phyloP scores from a whole-genome alignment of 2,329 filamentous ascomycete genomes.

The Colletotrichum theobromicola region DNA sequence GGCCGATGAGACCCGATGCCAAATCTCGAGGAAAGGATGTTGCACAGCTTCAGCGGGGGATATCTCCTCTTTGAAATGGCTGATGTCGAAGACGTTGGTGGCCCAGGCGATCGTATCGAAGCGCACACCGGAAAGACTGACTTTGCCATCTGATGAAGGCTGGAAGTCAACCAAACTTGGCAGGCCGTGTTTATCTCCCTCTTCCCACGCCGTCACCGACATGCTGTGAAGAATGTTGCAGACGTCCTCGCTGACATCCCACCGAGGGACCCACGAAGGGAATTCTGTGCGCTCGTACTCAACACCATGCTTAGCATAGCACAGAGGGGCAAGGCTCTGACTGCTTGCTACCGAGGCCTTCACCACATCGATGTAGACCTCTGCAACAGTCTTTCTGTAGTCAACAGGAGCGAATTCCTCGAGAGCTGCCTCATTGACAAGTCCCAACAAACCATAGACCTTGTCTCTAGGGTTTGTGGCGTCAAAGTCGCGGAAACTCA shows the following conservation, averaged over 20 bases:
- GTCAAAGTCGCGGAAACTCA: neutral
- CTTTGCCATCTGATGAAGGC: neutral
- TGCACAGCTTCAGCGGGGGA: neutral
- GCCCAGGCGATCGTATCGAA: neutral
- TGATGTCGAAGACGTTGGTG: neutral
- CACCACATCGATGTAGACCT: neutral
- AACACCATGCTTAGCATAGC: neutral
- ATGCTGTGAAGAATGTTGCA: neutral
- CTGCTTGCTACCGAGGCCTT: neutral
- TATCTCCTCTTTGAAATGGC: neutral
- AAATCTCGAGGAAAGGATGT: neutral
- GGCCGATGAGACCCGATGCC: neutral
- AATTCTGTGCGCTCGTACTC: neutral
- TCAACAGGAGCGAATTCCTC: neutral
- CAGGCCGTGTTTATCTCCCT: neutral
- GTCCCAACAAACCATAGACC: constrained; percentile 1
- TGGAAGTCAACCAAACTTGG: neutral
- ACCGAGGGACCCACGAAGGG: neutral
- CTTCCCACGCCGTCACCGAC: neutral
- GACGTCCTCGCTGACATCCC: neutral
- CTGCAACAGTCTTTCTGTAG: neutral
- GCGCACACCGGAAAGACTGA: neutral
- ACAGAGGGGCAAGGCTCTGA: neutral
- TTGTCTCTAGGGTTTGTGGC: constrained; percentile 1
- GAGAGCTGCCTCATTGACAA: neutral